Base-by-base conservation (phyloP, 2,329 filamentous ascomycete species). In the Ascochyta rabiei region DNA sequence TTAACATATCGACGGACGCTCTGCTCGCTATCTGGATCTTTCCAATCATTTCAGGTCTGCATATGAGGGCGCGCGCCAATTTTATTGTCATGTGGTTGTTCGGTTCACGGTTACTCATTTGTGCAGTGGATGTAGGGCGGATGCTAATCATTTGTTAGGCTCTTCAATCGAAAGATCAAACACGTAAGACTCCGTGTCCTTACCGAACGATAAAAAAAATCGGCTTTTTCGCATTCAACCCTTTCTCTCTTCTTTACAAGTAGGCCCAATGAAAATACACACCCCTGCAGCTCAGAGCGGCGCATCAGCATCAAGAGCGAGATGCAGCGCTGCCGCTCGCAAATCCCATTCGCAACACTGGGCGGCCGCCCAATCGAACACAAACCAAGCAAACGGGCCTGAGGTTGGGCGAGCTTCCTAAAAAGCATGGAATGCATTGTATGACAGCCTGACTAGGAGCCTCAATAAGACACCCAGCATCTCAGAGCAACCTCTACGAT, bases 1-100 rank as follows among this genome's bases (percentile, higher is more conserved):
- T 60, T 9, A 67, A 71, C 46, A 63, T 70, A 7, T 35, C 64
- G 8, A 64, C 67, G 1, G 67, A 71, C 41, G 46, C 50, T 18
- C 26, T 68, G 16, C 59, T 71, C 8, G 49, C 60, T 3, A 37
- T 53, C 9, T 70, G 63, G 34, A 37, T 19, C 5, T 37, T 18
- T 37, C 16, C 34, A 7, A 37, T 37, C 7, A 18, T 37, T n/a
- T 19, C 4, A 6, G 9, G n/a, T 37, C 34, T 37, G 3, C 16
- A 37, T 18, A 19, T 19, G 6, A 37, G 3, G 18, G 34, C 15
- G 1, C 34, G n/a, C n/a, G 12, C 16, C 10, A 19, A 37, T 6
- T 19, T 2, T 60, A 64, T 71, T 35, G 40, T 57, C 2, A 48
- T 57, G 28, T 31, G 33, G 26, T 31, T 57, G 6, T 60, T 61